Conservation (phyloP, 352 stramenopile species). For the Pythium utonaiense region DNA sequence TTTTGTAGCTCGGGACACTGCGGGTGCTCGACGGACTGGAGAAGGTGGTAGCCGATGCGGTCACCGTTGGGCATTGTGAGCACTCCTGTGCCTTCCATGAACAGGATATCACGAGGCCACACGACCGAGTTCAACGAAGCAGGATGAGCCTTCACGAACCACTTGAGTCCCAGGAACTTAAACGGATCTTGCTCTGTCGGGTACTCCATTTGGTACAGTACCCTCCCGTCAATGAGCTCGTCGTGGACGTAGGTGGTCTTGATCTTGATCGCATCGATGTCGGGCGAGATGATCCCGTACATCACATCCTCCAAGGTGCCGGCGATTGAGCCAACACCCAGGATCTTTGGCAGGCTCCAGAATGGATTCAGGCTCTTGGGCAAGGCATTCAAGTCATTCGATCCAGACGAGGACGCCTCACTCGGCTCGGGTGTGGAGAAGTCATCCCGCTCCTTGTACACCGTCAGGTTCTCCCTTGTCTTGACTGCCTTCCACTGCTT, state of each 20-base stretch:
- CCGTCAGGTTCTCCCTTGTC: constrained; percentile 22
- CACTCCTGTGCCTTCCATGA: constrained; percentile 40
- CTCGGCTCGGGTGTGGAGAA: background rate
- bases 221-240: constrained; percentile 42
- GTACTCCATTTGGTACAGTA: constrained; percentile 38
- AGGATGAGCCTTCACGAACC: constrained; percentile 20
- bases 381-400: too few relatives aligned
- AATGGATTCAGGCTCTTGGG: background rate
- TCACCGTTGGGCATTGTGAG: constrained; percentile 22
- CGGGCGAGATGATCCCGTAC: constrained; percentile 40
- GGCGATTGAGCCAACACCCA: constrained; percentile 21
- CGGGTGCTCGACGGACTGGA: constrained; percentile 36
- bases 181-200: constrained; percentile 31
- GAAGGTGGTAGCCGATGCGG: constrained; percentile 33
- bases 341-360: constrained; percentile 19
- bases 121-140: constrained; percentile 17
- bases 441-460: constrained; percentile 25
- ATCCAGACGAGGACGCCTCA: too few relatives aligned
- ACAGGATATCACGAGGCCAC: constrained; percentile 40
- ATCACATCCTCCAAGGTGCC: constrained; percentile 29
- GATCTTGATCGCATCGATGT: constrained; percentile 42
- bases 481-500: constrained; percentile 40
- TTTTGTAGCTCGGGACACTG: constrained; percentile 7
- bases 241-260: constrained; percentile 51
- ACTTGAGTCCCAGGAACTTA: constrained; percentile 28